A percentile compares a stretch with the other conserved stretches of the same genome.
Conservation (phyloP, 2,329 filamentous ascomycete genomes). For the Stagonosporopsis cucurbitacearum region DNA sequence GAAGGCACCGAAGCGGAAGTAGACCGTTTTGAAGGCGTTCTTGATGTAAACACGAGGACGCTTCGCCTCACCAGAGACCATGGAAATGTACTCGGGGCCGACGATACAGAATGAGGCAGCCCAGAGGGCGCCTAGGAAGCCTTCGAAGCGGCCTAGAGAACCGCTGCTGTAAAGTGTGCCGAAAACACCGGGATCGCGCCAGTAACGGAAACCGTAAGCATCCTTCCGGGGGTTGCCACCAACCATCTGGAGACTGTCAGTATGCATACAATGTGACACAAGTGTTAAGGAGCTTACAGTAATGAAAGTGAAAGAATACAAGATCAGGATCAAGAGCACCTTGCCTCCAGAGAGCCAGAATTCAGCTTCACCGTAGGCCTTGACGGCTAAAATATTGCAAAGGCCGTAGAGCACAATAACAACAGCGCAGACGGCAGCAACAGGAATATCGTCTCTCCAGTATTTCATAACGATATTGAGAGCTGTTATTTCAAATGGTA, state of each 20-base stretch:
- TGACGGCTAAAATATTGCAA: conserved; percentile 56
- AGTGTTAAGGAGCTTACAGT: conserved; percentile 25
- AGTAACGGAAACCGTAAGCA: conserved; percentile 54
- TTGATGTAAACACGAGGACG: conserved; percentile 56
- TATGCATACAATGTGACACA: rapidly evolving
- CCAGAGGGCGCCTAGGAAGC: conserved; percentile 50
- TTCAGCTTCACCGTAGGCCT: conserved; percentile 54
- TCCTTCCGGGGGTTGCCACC: conserved; percentile 54
- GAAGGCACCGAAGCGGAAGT: conserved; percentile 55
- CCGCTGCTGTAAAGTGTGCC: conserved; percentile 35
- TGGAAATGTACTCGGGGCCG: conserved; percentile 58
- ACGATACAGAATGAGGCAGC: conserved; percentile 56
- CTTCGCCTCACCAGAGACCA: conserved; percentile 57
- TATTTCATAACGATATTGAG: conserved; percentile 48
- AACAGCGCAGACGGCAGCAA: conserved; percentile 50
- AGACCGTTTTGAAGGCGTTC: conserved; percentile 57
- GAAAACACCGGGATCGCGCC: conserved; percentile 49
- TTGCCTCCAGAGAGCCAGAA: conserved; percentile 57
- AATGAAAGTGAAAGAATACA: conserved; percentile 56
- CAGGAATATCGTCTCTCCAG: conserved; percentile 56
- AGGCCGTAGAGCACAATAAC: conserved; percentile 53
- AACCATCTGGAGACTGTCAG: conserved; percentile 36
- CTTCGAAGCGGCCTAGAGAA: conserved; percentile 42
- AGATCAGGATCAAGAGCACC: conserved; percentile 54
- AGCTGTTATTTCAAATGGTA: conserved; percentile 61